Conservation (phyloP, 2,329 filamentous ascomycete species). For the Curvularia hawaiiensis region DNA sequence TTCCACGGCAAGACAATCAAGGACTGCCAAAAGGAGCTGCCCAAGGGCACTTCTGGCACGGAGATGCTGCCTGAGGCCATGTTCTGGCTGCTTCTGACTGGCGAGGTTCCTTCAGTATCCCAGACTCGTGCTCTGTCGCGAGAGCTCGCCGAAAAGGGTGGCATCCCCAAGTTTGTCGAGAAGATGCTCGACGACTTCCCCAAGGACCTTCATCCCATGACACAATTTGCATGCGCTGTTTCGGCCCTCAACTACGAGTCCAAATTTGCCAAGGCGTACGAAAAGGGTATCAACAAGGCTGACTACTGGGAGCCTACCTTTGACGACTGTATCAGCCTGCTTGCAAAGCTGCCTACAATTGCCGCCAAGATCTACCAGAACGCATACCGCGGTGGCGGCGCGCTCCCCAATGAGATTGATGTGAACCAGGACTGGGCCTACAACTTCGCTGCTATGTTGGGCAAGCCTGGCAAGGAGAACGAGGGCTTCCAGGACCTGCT, state of each 20-base stretch:
- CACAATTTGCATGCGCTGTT: slow-evolving; percentile 93
- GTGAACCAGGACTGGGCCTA: slow-evolving; percentile 93
- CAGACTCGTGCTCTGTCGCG: slow-evolving; percentile 84
- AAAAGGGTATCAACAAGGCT: slow-evolving; percentile 87
- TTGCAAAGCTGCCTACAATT: slow-evolving; percentile 95
- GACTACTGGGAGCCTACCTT: slow-evolving; percentile 99
- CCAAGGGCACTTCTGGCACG: slow-evolving; percentile 88
- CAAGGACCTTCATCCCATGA: slow-evolving; percentile 94
- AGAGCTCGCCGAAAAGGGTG: slow-evolving; percentile 84
- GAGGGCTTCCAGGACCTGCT: slow-evolving; percentile 96
- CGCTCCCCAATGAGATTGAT: slow-evolving; percentile 78
- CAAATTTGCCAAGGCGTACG: slow-evolving; percentile 91
- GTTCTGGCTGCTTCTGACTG: slow-evolving; percentile 98
- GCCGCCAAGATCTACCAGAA: slow-evolving; percentile 98
- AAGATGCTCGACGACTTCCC: slow-evolving; percentile 92
- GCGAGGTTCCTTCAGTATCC: slow-evolving; percentile 80
- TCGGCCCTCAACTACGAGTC: slow-evolving; percentile 96
- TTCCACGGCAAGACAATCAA: slow-evolving; percentile 99
- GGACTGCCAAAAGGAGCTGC: slow-evolving; percentile 91
- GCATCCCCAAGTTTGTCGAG: slow-evolving; percentile 80
- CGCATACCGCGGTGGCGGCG: slow-evolving; percentile 74
- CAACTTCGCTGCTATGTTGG: slow-evolving; percentile 97
- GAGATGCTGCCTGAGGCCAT: slow-evolving; percentile 99
- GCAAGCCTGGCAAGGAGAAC: slow-evolving; percentile 85
- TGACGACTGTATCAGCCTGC: slow-evolving; percentile 89